Evolutionary conservation across 257 asterid genomes (phyloP).

Genomic region (Gardenia jasminoides): DNA sequence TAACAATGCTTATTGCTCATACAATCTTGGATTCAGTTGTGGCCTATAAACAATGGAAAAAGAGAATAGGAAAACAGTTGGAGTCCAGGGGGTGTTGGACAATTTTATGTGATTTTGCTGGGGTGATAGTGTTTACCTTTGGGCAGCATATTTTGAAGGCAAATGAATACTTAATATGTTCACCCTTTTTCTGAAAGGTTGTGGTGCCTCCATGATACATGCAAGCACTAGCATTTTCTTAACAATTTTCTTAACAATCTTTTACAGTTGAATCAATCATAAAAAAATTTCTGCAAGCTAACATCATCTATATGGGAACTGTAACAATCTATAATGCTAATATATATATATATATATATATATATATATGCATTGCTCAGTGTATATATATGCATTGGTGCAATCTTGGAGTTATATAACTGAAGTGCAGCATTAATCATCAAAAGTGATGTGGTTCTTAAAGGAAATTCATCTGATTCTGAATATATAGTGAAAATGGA

Average conservation of each 20-base stretch:
- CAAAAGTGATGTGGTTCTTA: background rate
- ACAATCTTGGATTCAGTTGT: background rate
- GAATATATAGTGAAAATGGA: background rate
- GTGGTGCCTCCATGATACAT: background rate
- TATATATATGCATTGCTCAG: no score
- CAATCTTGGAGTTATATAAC: background rate
- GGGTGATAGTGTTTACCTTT: background rate
- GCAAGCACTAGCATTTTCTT: background rate
- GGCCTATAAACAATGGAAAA: background rate
- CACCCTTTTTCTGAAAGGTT: background rate
- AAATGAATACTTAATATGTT: background rate
- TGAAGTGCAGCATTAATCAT: background rate
- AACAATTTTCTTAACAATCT: no score
- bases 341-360: no score
- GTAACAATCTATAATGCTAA: background rate
- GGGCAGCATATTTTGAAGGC: background rate
- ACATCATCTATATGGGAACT: background rate
- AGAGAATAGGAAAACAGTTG: background rate
- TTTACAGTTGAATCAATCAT: background rate
- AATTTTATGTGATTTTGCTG: background rate
- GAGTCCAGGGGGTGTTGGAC: background rate
- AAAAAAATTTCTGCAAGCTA: background rate
- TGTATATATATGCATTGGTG: background rate
- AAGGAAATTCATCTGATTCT: background rate
- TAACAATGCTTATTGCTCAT: background rate